Percentiles rank a stretch among this genome's conserved stretches.
These are phyloP conservation scores for Thelonectria olida DNA, from an alignment of 2,329 filamentous ascomycete genomes.

Conservation along the genomic window DNA sequence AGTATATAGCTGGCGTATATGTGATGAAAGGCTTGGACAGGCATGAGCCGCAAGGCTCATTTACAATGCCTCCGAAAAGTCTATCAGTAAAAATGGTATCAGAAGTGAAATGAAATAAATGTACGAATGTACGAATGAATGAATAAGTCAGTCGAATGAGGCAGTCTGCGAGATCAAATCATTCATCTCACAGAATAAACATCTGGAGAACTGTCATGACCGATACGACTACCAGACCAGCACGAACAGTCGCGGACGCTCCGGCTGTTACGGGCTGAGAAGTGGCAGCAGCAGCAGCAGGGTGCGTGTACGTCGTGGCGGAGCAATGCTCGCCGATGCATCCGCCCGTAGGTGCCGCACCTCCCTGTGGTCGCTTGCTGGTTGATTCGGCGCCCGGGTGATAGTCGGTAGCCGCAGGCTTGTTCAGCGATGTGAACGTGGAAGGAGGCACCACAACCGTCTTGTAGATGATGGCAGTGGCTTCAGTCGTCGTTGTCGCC, in stretches of 20 bases:
- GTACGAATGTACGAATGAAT: neutral
- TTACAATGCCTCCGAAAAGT: conserved; percentile 8
- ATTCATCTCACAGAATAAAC: conserved; percentile 38
- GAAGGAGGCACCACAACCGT: conserved; percentile 24
- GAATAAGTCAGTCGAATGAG: neutral
- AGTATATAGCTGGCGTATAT: conserved; percentile 8
- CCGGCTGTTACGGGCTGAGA: conserved; percentile 56
- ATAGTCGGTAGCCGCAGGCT: conserved; percentile 28
- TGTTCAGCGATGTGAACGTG: conserved; percentile 30
- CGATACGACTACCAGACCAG: conserved; percentile 39
- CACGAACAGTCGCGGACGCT: conserved; percentile 47
- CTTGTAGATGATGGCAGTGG: conserved; percentile 25
- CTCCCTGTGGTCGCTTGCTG: conserved; percentile 25
- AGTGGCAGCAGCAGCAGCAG: conserved; percentile 30
- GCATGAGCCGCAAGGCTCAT: conserved; percentile 4
- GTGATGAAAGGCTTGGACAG: neutral
- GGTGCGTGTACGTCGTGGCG: conserved; percentile 15
- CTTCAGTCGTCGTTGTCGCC: conserved; percentile 13
- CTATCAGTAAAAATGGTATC: conserved; percentile 5
- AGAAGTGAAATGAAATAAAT: conserved; percentile 1
- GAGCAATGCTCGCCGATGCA: conserved; percentile 37
- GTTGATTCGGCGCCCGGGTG: conserved; percentile 25
- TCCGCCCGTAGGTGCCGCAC: conserved; percentile 36
- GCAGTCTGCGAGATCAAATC: neutral
- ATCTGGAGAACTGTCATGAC: conserved; percentile 41